phyloP scores from a whole-genome alignment of 352 stramenopile species.

The Globisporangium abappressorium region DNA sequence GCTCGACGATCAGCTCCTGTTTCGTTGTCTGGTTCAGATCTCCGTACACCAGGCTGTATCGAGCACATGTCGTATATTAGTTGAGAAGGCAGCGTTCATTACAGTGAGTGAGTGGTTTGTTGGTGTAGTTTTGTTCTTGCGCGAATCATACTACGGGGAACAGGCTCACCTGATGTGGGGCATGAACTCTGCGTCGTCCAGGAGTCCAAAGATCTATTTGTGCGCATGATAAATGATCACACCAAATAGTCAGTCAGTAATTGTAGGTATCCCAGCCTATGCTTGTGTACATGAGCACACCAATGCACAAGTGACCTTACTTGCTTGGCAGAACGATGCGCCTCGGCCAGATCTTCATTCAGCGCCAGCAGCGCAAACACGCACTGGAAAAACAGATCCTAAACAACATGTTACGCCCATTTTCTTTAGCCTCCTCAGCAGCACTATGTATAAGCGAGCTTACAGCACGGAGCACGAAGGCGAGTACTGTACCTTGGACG shows the following conservation, averaged over 20 bases:
- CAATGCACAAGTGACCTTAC: constrained; percentile 8
- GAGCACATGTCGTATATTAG: background rate
- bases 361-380: constrained; percentile 54
- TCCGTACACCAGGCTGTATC: constrained; percentile 52
- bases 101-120: background rate
- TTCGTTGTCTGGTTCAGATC: constrained; percentile 32
- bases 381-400: constrained; percentile 61
- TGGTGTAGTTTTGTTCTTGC: background rate
- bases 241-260: background rate
- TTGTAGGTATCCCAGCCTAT: background rate
- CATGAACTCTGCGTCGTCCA: constrained; percentile 50
- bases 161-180: constrained; percentile 51
- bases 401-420: background rate
- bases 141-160: background rate
- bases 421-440: background rate
- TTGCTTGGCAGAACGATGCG: constrained; percentile 38
- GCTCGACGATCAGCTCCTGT: constrained; percentile 33
- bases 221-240: background rate
- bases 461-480: background rate
- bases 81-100: background rate
- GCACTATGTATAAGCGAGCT: background rate
- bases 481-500: constrained; percentile 41
- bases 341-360: constrained; percentile 31
- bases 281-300: background rate
- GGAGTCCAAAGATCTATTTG: constrained; percentile 35